phyloP scores from a whole-genome alignment of 2,329 filamentous ascomycete species.

The Fusarium proliferatum region DNA sequence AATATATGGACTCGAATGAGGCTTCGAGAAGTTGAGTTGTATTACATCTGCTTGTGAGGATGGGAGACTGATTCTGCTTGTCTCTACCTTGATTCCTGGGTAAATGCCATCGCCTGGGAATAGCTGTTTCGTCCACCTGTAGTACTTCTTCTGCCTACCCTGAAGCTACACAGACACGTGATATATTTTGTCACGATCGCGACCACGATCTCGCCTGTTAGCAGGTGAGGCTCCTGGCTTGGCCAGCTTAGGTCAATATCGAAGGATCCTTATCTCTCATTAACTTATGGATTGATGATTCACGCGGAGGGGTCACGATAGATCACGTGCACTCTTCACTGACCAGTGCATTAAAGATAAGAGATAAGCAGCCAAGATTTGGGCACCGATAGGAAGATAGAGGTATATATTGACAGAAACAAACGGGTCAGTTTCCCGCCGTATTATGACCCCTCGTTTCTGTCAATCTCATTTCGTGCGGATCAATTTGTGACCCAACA shows the following conservation, averaged over 20 bases:
- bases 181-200: not conserved
- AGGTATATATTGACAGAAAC: not conserved
- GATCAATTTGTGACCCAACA: not conserved
- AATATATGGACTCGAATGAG: not conserved
- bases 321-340: not conserved
- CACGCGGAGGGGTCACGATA: not conserved
- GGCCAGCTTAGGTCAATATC: not conserved
- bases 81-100: not conserved
- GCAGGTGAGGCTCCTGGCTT: not conserved
- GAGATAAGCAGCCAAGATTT: not conserved
- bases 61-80: not conserved
- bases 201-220: not conserved
- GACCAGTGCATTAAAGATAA: not conserved
- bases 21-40: not conserved
- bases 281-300: not conserved
- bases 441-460: not conserved
- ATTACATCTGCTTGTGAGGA: not conserved
- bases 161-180: not conserved
- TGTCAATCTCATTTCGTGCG: not conserved
- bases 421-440: not conserved
- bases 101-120: not conserved
- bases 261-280: not conserved
- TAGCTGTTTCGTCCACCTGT: not conserved
- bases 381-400: not conserved
- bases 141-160: not conserved